Percentiles rank a stretch among this genome's conserved stretches.
Evolutionary conservation across 2,329 filamentous ascomycete species (phyloP).

Genomic region (Trichophyton simii): DNA sequence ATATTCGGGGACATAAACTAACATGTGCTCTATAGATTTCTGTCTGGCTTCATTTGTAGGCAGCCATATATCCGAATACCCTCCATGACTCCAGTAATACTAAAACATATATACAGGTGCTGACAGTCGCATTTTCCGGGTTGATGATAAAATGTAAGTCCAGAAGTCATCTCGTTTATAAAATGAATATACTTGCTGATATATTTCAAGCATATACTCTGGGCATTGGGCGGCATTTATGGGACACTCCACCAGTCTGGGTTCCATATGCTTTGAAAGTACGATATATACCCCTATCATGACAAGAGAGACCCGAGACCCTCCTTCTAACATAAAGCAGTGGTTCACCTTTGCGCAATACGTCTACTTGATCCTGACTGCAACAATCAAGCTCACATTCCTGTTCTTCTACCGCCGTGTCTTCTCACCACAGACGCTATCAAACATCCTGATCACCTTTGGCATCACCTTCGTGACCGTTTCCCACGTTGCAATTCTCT

Average conservation of each 20-base stretch:
- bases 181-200: neutral
- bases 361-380: neutral
- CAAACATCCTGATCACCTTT: neutral
- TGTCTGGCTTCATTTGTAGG: conserved; percentile 2
- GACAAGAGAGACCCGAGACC: too few relatives aligned
- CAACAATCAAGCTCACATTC: conserved; percentile 1
- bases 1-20: neutral
- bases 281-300: neutral
- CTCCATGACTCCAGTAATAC: too few relatives aligned
- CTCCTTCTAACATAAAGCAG: neutral
- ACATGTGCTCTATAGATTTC: conserved; percentile 1
- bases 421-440: conserved; percentile 1
- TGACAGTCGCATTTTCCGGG: conserved; percentile 1
- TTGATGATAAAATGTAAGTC: conserved; percentile 5
- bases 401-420: conserved; percentile 4
- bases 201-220: neutral
- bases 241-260: conserved; percentile 1
- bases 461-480: conserved; percentile 13
- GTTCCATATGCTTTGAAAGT: neutral
- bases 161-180: too few relatives aligned
- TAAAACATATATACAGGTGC: neutral
- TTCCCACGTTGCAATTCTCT: conserved; percentile 15
- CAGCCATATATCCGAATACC: neutral
- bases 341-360: conserved; percentile 5
- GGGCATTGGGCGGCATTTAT: conserved; percentile 3